Conservation (phyloP, 2,329 filamentous ascomycete genomes). For the Periconia digitata region DNA sequence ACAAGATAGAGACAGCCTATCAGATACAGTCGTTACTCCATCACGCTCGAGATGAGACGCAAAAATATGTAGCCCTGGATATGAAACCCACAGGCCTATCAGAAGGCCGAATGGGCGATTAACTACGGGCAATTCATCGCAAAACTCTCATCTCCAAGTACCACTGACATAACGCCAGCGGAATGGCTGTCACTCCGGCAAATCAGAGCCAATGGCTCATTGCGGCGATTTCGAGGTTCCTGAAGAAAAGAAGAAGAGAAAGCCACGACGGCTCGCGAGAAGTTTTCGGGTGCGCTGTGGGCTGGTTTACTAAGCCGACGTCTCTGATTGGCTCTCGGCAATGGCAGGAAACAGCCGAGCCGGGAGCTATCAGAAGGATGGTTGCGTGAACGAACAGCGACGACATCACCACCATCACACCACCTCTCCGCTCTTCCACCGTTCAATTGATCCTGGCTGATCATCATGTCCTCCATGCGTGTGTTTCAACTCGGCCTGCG, state of each 20-base stretch:
- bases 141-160: constrained; percentile 43
- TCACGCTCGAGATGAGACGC: background rate
- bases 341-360: constrained; percentile 28
- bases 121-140: constrained; percentile 55
- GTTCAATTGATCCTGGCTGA: constrained; percentile 19
- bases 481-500: constrained; percentile 49
- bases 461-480: constrained; percentile 48
- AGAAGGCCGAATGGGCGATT: constrained; percentile 52
- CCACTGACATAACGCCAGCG: constrained; percentile 45
- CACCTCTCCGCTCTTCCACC: constrained; percentile 14
- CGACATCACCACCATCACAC: constrained; percentile 35
- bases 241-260: constrained; percentile 24
- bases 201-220: constrained; percentile 37
- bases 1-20: no score
- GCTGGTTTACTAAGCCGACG: constrained; percentile 12
- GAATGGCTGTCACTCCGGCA: constrained; percentile 39
- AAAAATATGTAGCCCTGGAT: constrained; percentile 52
- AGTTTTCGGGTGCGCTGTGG: constrained; percentile 28
- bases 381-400: constrained; percentile 18
- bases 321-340: constrained; percentile 31
- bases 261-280: constrained; percentile 24
- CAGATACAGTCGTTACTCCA: no score
- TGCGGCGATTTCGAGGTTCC: constrained; percentile 46
- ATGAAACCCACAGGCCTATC: constrained; percentile 54
- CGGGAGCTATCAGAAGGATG: constrained; percentile 2